Evolutionary conservation across 768 basidiomycete genomes (phyloP).

Genomic region (Agrocybe praecox): DNA sequence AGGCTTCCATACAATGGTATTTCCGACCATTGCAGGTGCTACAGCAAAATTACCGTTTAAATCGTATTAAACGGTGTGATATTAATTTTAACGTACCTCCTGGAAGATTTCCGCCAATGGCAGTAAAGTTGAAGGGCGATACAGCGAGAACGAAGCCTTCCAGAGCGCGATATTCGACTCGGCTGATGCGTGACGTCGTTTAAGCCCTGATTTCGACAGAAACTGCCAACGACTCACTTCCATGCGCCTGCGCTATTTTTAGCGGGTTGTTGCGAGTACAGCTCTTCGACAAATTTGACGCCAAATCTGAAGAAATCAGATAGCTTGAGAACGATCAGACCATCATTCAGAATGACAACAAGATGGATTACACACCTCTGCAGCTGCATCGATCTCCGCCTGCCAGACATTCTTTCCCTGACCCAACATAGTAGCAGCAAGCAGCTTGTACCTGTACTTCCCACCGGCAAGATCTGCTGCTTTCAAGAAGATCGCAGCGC

Average conservation of each 20-base stretch:
- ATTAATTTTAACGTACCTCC: conserved; percentile 44
- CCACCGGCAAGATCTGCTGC: conserved; percentile 95
- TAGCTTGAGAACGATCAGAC: conserved; percentile 43
- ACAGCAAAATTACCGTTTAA: not conserved
- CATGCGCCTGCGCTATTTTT: conserved; percentile 87
- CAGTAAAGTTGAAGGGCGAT: conserved; percentile 98
- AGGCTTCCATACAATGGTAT: conserved; percentile 96
- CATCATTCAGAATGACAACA: not conserved
- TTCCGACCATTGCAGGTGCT: conserved; percentile 94
- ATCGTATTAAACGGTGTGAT: not conserved
- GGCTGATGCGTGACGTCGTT: conserved; percentile 47
- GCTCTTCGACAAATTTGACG: conserved; percentile 94
- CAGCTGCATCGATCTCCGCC: conserved; percentile 98
- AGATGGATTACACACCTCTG: conserved; percentile 65
- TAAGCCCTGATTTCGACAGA: not conserved
- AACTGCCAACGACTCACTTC: conserved; percentile 71
- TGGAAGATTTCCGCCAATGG: conserved; percentile 95
- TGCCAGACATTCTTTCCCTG: conserved; percentile 99
- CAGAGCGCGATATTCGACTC: conserved; percentile 94
- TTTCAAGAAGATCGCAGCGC: conserved; percentile 97
- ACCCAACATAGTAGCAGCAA: conserved; percentile 97
- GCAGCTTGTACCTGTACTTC: conserved; percentile 93
- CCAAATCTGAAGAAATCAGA: conserved; percentile 95
- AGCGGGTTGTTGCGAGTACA: conserved; percentile 88
- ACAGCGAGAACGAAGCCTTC: conserved; percentile 98